A percentile compares a stretch with the other conserved stretches of the same genome.
These are phyloP conservation scores for Pulicaria dysenterica DNA, from an alignment of 129 eudicot genomes.

Conservation along the genomic window DNA sequence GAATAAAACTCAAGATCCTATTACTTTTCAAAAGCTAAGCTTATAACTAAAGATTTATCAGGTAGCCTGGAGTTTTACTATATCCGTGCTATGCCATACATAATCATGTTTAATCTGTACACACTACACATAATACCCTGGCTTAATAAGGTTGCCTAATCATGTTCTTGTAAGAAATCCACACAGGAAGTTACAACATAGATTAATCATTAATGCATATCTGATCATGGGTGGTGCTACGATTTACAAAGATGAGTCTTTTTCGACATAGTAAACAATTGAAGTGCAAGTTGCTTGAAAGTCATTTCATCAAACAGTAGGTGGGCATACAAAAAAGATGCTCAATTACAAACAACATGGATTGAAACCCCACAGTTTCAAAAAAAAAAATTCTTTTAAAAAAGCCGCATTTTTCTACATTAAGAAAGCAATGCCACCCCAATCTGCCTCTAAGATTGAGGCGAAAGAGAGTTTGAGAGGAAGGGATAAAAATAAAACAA, in stretches of 20 bases:
- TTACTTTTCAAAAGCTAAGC: neutral
- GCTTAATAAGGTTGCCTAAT: neutral
- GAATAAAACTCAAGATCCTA: neutral
- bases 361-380: conserved; percentile 4
- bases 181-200: conserved; percentile 10
- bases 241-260: neutral
- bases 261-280: neutral
- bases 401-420: too few relatives aligned
- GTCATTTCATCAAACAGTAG: conserved; percentile 38
- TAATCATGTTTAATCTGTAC: neutral
- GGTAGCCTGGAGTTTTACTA: neutral
- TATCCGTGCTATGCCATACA: neutral
- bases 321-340: conserved; percentile 19
- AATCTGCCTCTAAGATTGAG: too few relatives aligned
- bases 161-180: conserved; percentile 1
- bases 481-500: too few relatives aligned
- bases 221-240: conserved; percentile 3
- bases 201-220: neutral
- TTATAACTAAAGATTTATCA: neutral
- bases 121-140: neutral
- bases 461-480: too few relatives aligned
- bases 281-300: conserved; percentile 11
- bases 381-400: too few relatives aligned
- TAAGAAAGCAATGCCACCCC: too few relatives aligned
- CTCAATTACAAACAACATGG: neutral